Evolutionary conservation across 371 early-diverging fungal species (phyloP).

Genomic region (Mortierella sp.): DNA sequence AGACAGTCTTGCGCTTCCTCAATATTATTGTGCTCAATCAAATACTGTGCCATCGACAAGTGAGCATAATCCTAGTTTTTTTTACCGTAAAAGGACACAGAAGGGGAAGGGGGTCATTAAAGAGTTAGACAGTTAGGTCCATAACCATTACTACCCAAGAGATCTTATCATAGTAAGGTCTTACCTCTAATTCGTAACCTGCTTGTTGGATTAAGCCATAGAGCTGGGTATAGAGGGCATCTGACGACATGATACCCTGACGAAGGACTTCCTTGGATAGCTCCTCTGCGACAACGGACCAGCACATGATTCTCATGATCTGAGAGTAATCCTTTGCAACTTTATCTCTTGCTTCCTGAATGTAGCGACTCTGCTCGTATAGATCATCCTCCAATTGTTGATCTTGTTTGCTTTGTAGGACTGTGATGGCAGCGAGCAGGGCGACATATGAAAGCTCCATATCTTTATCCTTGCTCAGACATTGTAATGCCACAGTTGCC

Average conservation of each 20-base stretch:
- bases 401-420: constrained; percentile 26
- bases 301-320: constrained; percentile 39
- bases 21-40: constrained; percentile 23
- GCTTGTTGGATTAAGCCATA: constrained; percentile 45
- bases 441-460: constrained; percentile 51
- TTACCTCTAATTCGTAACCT: constrained; percentile 43
- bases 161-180: background rate
- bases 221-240: constrained; percentile 42
- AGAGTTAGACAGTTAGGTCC: background rate
- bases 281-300: constrained; percentile 4
- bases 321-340: constrained; percentile 28
- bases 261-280: constrained; percentile 39
- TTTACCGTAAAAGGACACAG: background rate
- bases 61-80: constrained; percentile 35
- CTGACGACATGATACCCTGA: constrained; percentile 47
- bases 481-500: constrained; percentile 23
- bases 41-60: constrained; percentile 37
- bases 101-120: background rate
- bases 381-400: background rate
- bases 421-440: constrained; percentile 36
- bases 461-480: constrained; percentile 33
- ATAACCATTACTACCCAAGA: background rate
- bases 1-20: constrained; percentile 49
- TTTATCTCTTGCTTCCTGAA: background rate
- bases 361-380: background rate